Percentiles rank a stretch among this genome's conserved stretches.
Evolutionary conservation across 352 stramenopile genomes (phyloP).

Genomic region (Phytopythium chamaehyphon): DNA sequence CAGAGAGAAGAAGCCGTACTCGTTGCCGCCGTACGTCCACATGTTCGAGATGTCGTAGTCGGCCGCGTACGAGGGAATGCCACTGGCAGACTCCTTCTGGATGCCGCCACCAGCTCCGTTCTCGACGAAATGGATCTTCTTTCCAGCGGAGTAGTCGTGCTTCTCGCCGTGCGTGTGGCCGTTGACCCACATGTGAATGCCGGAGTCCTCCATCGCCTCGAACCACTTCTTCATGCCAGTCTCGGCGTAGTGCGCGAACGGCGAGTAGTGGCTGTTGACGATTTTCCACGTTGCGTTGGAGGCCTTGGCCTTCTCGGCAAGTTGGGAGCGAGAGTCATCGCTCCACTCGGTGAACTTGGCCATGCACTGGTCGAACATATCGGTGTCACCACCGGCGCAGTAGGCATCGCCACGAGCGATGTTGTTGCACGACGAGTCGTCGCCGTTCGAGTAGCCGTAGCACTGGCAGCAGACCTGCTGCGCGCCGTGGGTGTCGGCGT

Average conservation of each 20-base stretch:
- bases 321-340: slow-evolving; percentile 63
- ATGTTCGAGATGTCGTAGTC: slow-evolving; percentile 38
- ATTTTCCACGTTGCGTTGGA: slow-evolving; percentile 83
- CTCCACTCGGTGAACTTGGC: slow-evolving; percentile 61
- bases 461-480: slow-evolving; percentile 82
- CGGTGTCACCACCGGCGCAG: slow-evolving; percentile 50
- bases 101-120: slow-evolving; percentile 80
- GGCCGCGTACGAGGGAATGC: slow-evolving; percentile 46
- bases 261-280: slow-evolving; percentile 82
- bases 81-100: slow-evolving; percentile 70
- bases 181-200: slow-evolving; percentile 65
- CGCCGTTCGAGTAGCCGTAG: slow-evolving; percentile 62
- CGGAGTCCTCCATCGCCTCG: slow-evolving; percentile 37
- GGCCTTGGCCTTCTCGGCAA: slow-evolving; percentile 38
- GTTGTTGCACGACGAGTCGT: slow-evolving; percentile 49
- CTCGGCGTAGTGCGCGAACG: slow-evolving; percentile 67
- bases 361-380: slow-evolving; percentile 58
- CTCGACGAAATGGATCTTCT: slow-evolving; percentile 68
- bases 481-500: slow-evolving; percentile 56
- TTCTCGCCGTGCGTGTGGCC: slow-evolving; percentile 79
- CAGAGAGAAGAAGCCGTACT: slow-evolving; percentile 74
- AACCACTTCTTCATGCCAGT: slow-evolving; percentile 60
- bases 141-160: slow-evolving; percentile 50
- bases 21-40: slow-evolving; percentile 57
- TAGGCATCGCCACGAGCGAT: slow-evolving; percentile 39